Percentiles rank a stretch among this genome's conserved stretches.
Conservation (phyloP, 768 basidiomycete genomes). For the Kwoniella mangroviensis region DNA sequence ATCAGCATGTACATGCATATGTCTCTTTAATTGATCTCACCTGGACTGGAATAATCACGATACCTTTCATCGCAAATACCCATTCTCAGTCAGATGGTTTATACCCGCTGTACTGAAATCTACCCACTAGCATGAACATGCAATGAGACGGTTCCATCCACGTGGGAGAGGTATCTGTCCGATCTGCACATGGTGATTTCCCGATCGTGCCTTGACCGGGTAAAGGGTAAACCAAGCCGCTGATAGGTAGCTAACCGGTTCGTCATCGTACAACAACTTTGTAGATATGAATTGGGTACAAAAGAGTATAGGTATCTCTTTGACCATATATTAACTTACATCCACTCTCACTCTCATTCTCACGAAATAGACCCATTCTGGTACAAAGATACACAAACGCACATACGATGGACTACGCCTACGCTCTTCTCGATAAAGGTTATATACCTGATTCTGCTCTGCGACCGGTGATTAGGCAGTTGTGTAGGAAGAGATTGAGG, state of each 20-base stretch:
- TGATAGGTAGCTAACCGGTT: slow-evolving; percentile 12
- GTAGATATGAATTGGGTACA: not conserved
- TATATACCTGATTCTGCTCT: slow-evolving; percentile 68
- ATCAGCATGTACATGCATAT: no score
- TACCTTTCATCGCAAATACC: no score
- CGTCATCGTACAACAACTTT: not conserved
- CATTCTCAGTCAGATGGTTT: no score
- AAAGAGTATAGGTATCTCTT: not conserved
- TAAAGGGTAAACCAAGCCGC: slow-evolving; percentile 4
- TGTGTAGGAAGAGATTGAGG: slow-evolving; percentile 65
- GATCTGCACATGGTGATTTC: not conserved
- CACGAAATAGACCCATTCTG: not conserved
- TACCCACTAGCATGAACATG: no score
- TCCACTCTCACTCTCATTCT: not conserved
- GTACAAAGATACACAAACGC: not conserved
- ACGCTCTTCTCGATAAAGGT: slow-evolving; percentile 61
- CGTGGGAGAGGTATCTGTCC: not conserved
- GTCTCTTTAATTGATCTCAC: no score
- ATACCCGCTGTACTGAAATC: no score
- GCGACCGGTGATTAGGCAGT: slow-evolving; percentile 61
- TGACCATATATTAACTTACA: not conserved
- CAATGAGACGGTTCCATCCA: not conserved
- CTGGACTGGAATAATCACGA: no score
- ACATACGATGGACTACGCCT: slow-evolving; percentile 49
- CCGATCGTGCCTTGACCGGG: slow-evolving; percentile 17